These are phyloP conservation scores for Globisporangium spiculum DNA, from an alignment of 352 stramenopile species.

Conservation along the genomic window DNA sequence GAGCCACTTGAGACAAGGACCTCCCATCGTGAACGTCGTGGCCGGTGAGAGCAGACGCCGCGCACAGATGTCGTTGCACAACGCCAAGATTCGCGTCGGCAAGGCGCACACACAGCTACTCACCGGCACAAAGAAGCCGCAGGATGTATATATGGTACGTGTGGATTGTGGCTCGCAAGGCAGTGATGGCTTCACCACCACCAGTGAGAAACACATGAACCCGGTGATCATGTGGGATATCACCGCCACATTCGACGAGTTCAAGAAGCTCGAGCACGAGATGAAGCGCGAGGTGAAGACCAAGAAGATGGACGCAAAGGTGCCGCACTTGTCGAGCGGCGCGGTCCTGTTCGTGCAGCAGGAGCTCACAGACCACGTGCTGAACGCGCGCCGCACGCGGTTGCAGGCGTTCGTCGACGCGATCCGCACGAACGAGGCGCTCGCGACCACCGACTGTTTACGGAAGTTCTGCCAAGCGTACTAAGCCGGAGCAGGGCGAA, in stretches of 20 bases:
- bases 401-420: slow-evolving; percentile 68
- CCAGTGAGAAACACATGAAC: slow-evolving; percentile 79
- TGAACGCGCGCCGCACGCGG: slow-evolving; percentile 48
- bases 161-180: slow-evolving; percentile 50
- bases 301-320: slow-evolving; percentile 47
- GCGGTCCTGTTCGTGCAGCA: slow-evolving; percentile 66
- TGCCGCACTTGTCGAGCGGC: slow-evolving; percentile 67
- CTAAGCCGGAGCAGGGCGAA: slow-evolving; percentile 17
- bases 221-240: slow-evolving; percentile 84
- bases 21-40: slow-evolving; percentile 53
- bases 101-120: slow-evolving; percentile 61
- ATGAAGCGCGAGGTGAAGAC: slow-evolving; percentile 62
- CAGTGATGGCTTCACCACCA: slow-evolving; percentile 12
- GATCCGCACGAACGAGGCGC: slow-evolving; percentile 39
- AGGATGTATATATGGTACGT: slow-evolving; percentile 74
- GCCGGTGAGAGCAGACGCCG: slow-evolving; percentile 51
- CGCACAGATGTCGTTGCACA: slow-evolving; percentile 42
- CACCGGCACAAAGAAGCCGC: slow-evolving; percentile 31
- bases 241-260: slow-evolving; percentile 73
- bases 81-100: slow-evolving; percentile 70
- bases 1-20: slow-evolving; percentile 34
- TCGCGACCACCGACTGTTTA: slow-evolving; percentile 45
- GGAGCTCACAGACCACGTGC: slow-evolving; percentile 63
- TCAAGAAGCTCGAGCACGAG: slow-evolving; percentile 66
- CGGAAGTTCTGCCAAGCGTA: slow-evolving; percentile 81